Conservation (phyloP, 148 eudicot genomes). For the Amaranthus cruentus region DNA sequence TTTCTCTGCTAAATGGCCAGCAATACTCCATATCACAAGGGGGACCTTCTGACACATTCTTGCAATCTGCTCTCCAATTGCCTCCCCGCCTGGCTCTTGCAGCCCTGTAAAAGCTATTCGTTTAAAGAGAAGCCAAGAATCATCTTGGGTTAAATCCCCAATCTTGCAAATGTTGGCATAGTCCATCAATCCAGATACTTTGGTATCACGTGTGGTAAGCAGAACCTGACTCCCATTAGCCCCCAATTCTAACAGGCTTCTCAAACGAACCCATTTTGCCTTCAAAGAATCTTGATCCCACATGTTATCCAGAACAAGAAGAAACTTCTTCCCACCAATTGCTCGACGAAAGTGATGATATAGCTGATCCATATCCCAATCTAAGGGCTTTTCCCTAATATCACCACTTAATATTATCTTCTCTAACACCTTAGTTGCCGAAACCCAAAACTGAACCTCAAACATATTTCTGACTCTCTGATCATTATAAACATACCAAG, state of each 20-base stretch:
- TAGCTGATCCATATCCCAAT: background rate
- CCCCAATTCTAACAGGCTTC: background rate
- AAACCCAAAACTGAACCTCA: constrained; percentile 3
- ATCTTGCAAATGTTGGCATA: background rate
- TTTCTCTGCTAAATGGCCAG: background rate
- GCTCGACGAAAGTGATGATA: background rate
- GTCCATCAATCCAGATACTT: background rate
- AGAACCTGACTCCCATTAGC: constrained; percentile 1
- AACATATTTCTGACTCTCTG: background rate
- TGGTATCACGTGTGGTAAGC: background rate
- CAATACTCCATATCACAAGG: background rate
- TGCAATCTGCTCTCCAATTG: background rate
- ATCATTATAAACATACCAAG: background rate
- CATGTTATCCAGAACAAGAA: constrained; percentile 16
- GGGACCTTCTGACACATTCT: constrained; percentile 10
- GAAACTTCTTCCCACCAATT: background rate
- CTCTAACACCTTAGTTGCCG: constrained; percentile 1
- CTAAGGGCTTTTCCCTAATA: background rate
- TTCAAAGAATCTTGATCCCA: background rate
- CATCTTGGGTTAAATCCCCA: background rate
- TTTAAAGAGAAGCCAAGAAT: background rate
- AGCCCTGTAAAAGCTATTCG: background rate
- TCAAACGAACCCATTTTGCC: background rate
- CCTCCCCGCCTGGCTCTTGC: background rate
- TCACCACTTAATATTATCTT: background rate